Base-by-base conservation (phyloP, 2,329 filamentous ascomycete genomes). In the Zopfia rhizophila region DNA sequence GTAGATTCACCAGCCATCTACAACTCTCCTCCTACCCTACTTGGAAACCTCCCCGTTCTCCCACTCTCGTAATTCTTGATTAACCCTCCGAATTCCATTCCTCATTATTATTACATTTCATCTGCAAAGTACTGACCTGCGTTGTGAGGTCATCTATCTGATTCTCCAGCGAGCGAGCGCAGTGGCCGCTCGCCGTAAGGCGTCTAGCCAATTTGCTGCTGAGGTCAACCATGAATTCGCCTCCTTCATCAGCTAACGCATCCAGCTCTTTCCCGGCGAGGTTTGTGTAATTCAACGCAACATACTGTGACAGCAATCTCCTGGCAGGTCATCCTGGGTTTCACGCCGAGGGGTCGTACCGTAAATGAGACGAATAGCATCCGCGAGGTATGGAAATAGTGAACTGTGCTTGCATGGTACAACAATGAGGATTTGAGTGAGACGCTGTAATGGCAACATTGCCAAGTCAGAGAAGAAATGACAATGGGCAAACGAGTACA, bases 11-110 rank as follows among this genome's bases (percentile, higher is more conserved):
- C n/a, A n/a, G n/a, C n/a, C n/a, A n/a, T n/a, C n/a, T n/a, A n/a
- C n/a, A n/a, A n/a, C n/a, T n/a, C n/a, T n/a, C n/a, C n/a, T n/a
- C n/a, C n/a, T n/a, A n/a, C n/a, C n/a, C n/a, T n/a, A n/a, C n/a
- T n/a, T n/a, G n/a, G n/a, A n/a, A n/a, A n/a, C n/a, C n/a, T n/a
- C n/a, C n/a, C n/a, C n/a, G n/a, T n/a, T n/a, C n/a, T n/a, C n/a
- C n/a, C n/a, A n/a, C n/a, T n/a, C 27, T 66, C 61, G 24, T 58
- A 60, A 25, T 35, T 18, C 31, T 35, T 17, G 6, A 13, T 35
- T 7, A 11, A 35, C 6, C 31, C 17, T 11, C 14, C 6, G 31
- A 16, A 35, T 35, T 35, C 21, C 18, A 11, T 35, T 21, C 7
- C n/a, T 35, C 14, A 7, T 35, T 35, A 6, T 35, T n/a, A 7